Conservation (phyloP, 2,329 filamentous ascomycete genomes). For the Hypocrella siamensis region DNA sequence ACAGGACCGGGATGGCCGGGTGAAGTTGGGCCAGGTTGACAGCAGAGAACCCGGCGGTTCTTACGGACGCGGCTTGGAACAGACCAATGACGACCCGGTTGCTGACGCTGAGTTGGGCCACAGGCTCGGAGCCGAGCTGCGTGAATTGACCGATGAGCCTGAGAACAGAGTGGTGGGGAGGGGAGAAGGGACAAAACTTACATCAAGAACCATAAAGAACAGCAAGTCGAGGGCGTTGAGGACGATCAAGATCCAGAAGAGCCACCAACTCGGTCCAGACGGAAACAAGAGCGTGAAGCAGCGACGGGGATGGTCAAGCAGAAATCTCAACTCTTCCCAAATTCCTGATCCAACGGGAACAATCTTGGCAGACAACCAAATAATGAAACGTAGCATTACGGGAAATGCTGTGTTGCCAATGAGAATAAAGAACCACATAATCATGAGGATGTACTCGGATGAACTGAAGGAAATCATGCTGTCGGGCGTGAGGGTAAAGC, state of each 20-base stretch:
- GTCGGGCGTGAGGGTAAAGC: conserved; percentile 80
- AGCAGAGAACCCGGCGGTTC: conserved; percentile 80
- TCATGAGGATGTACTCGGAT: conserved; percentile 58
- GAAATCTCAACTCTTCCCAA: conserved; percentile 81
- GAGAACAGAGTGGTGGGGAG: neutral
- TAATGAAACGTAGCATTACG: conserved; percentile 83
- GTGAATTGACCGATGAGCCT: conserved; percentile 3
- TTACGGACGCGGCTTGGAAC: conserved; percentile 79
- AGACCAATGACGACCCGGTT: conserved; percentile 71
- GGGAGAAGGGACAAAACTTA: conserved; percentile 23
- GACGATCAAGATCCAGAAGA: conserved; percentile 70
- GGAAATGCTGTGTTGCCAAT: conserved; percentile 94
- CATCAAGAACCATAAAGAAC: conserved; percentile 85
- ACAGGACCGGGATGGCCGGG: conserved; percentile 83
- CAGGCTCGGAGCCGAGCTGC: conserved; percentile 55
- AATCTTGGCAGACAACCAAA: conserved; percentile 62
- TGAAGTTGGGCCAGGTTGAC: conserved; percentile 67
- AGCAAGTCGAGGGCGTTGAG: conserved; percentile 77
- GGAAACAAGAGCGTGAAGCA: conserved; percentile 95
- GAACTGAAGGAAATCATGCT: conserved; percentile 83
- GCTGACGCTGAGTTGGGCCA: conserved; percentile 53
- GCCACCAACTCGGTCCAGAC: conserved; percentile 82
- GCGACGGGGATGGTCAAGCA: conserved; percentile 85
- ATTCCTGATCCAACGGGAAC: conserved; percentile 50
- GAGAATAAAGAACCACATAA: conserved; percentile 76